phyloP scores from a whole-genome alignment of 345 rosid species.

The Combretum micranthum region DNA sequence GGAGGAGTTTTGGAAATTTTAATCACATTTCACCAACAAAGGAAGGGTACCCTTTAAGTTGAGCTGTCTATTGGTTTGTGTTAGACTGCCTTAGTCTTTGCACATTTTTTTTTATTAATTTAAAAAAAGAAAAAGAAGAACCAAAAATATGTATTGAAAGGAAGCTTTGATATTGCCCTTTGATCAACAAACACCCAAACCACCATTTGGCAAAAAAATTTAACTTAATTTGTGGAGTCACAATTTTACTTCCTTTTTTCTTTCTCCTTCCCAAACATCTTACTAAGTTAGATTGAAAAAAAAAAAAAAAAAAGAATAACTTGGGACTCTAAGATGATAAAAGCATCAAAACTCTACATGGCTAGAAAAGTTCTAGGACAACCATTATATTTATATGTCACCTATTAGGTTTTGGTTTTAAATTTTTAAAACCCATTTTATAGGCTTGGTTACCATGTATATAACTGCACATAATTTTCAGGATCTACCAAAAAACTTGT shows the following conservation, averaged over 20 bases:
- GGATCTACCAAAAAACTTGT: too few relatives aligned
- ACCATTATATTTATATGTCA: too few relatives aligned
- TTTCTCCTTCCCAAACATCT: not conserved
- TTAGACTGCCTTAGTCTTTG: constrained; percentile 36
- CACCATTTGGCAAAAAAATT: not conserved
- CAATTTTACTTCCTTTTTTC: constrained; percentile 7
- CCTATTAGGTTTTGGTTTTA: too few relatives aligned
- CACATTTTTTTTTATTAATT: constrained; percentile 9
- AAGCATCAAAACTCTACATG: too few relatives aligned
- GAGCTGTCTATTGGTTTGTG: constrained; percentile 54
- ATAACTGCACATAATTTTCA: too few relatives aligned
- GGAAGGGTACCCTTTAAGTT: constrained; percentile 20
- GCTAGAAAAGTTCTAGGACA: too few relatives aligned
- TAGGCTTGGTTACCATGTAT: too few relatives aligned
- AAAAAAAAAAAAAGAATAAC: too few relatives aligned
- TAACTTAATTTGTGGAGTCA: constrained; percentile 14
- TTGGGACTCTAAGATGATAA: too few relatives aligned
- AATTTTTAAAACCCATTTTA: too few relatives aligned
- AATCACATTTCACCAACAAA: not conserved
- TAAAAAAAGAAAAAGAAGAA: constrained; percentile 1
- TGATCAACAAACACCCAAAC: constrained; percentile 46
- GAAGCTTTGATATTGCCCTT: constrained; percentile 36
- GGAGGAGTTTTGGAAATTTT: too few relatives aligned
- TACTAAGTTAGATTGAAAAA: constrained; percentile 22
- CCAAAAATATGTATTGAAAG: too few relatives aligned